Percentiles rank a stretch among this genome's conserved stretches.
These are phyloP conservation scores for Nakazawaea wickerhamii DNA, from an alignment of 805 yeast species.

Conservation along the genomic window DNA sequence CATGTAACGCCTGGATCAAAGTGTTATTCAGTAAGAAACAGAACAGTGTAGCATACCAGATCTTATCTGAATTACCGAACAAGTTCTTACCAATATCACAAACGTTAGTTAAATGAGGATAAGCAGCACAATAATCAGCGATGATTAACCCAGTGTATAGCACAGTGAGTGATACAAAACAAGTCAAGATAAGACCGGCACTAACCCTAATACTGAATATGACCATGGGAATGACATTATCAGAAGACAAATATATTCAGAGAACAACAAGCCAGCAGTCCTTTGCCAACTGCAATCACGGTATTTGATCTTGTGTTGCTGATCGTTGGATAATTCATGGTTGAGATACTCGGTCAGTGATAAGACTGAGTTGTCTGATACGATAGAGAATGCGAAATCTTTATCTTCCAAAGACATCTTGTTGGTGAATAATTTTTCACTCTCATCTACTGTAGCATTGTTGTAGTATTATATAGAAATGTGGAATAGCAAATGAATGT, in stretches of 20 bases:
- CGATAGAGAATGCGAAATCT: background rate
- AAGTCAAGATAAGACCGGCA: slow-evolving; percentile 54
- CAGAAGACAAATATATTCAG: slow-evolving; percentile 58
- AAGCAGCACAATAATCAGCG: slow-evolving; percentile 47
- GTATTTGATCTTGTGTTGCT: slow-evolving; percentile 33
- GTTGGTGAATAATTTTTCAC: too few species aligned
- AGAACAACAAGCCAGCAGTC: slow-evolving; percentile 54
- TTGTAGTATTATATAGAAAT: too few species aligned
- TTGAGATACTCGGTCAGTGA: slow-evolving; percentile 1
- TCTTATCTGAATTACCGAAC: slow-evolving; percentile 44
- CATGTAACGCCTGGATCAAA: slow-evolving; percentile 54
- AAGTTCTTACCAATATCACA: slow-evolving; percentile 57
- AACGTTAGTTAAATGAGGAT: slow-evolving; percentile 46
- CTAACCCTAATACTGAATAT: slow-evolving; percentile 51
- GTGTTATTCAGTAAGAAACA: slow-evolving; percentile 52
- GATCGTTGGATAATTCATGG: slow-evolving; percentile 2
- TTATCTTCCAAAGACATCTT: slow-evolving; percentile 1
- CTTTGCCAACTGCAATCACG: slow-evolving; percentile 52
- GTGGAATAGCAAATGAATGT: too few species aligned
- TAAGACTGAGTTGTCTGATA: background rate
- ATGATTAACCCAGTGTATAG: slow-evolving; percentile 52
- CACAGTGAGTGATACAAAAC: slow-evolving; percentile 43
- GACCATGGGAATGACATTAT: slow-evolving; percentile 67
- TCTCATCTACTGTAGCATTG: too few species aligned
- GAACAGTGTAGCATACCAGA: slow-evolving; percentile 53